A percentile compares a stretch with the other conserved stretches of the same genome.
Evolutionary conservation across 75 land plant genomes (phyloP).

Genomic region (Picea sitchensis): DNA sequence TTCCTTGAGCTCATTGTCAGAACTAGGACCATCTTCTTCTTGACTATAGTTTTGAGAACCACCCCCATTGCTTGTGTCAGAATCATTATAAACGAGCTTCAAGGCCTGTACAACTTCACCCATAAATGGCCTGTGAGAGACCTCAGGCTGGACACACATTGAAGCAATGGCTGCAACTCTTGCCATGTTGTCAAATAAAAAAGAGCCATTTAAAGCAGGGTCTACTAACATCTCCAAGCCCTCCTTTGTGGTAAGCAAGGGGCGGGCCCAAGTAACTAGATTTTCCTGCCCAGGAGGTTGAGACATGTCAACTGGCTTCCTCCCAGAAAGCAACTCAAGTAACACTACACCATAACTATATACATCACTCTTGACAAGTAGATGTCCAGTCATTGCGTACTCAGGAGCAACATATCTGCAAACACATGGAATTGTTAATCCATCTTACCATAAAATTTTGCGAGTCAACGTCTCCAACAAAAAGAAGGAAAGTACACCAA

Average conservation of each 20-base stretch:
- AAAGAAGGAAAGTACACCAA: background rate
- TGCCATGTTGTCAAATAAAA: slow-evolving; percentile 65
- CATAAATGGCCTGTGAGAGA: slow-evolving; percentile 90
- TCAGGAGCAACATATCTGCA: slow-evolving; percentile 97
- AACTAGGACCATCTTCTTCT: slow-evolving; percentile 39
- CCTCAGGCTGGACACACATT: slow-evolving; percentile 97
- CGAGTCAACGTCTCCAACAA: background rate
- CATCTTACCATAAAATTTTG: background rate
- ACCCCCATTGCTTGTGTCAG: slow-evolving; percentile 50
- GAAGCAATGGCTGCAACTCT: slow-evolving; percentile 91
- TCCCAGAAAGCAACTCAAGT: slow-evolving; percentile 89
- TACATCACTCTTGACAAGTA: slow-evolving; percentile 96
- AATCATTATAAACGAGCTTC: slow-evolving; percentile 78
- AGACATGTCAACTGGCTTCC: slow-evolving; percentile 96
- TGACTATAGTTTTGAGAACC: slow-evolving; percentile 29
- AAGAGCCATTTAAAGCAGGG: slow-evolving; percentile 59
- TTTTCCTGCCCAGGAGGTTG: slow-evolving; percentile 87
- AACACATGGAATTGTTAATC: background rate
- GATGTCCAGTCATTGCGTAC: slow-evolving; percentile 98
- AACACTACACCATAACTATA: slow-evolving; percentile 97
- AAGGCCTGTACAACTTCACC: slow-evolving; percentile 98
- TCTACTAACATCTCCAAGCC: slow-evolving; percentile 78
- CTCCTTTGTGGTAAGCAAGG: slow-evolving; percentile 69
- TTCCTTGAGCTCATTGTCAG: slow-evolving; percentile 33
- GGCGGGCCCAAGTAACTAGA: slow-evolving; percentile 94